Evolutionary conservation across 2,329 filamentous ascomycete species (phyloP), one percentile per base, ranked within the genome.

Genomic region (Pseudocercospora vitis): DNA sequence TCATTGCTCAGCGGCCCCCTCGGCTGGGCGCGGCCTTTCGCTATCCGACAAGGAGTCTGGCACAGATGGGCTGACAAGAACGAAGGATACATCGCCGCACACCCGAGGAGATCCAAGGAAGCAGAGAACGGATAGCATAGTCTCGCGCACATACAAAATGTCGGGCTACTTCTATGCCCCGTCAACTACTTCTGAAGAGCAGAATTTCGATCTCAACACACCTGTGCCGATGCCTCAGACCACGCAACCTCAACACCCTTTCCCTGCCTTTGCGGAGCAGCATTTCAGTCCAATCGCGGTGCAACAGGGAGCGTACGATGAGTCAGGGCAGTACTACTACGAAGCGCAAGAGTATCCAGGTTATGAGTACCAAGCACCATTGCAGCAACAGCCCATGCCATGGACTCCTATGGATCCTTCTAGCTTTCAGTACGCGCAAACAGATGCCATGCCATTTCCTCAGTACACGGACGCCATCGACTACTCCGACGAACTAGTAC

Each of bases 111-210:
- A 21, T 6, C 19, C 11, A 8, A 52, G 52, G 47, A 48, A 45
- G 50, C 31, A 52, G 37, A 49, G 53, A 16, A 46, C 39, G 12
- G 29, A 35, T 24, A 52, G 42, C 48, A 47, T 42, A 46, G 29
- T 24, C 31, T 48, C 56, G 6, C 21, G 16, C 23, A 5, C 16
- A 24, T 50, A 24, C 29, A 56, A 48, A 14, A 63, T 61, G 59
- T 63, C 62, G 3, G 50, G 54, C n/a, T 59, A 61, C 44, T 62
- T 52, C 48, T 57, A 53, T 26, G 45, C 53, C 9, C 49, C 56
- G 26, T 23, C 53, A 6, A 44, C 48, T 9, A 48, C 52, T 2
- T 54, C 62, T 2, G 44, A 50, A 23, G 52, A 57, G 26, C 53
- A 58, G 8, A 53, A 48, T 18, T 60, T 60, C 52, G 39, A 52